Base-by-base conservation (phyloP, 139 green algal species). In the Chloropicon primus region DNA sequence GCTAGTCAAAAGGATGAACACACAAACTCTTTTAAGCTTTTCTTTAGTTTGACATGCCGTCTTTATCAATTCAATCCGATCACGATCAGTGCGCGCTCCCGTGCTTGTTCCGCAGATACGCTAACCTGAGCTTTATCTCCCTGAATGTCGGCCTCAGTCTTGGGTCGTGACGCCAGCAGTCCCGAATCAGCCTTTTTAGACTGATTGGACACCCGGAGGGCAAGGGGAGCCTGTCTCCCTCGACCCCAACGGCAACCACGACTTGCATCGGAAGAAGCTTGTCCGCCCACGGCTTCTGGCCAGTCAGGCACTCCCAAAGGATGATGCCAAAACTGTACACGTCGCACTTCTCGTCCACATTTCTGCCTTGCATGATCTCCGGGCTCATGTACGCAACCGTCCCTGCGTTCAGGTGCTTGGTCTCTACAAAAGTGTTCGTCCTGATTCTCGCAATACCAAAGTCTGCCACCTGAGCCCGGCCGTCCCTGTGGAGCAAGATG, bases 291-390 rank as follows among this genome's bases (percentile, higher is more conserved):
- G 94, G 94, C 84, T 96, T 87, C 71, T 88, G 25, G 1, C 86
- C 78, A 0, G 91, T 97, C 0, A 91, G 81, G 62, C 98, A 77
- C 85, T 98, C 94, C 86, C 86, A 93, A 77, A 93, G 75, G 24
- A 94, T 82, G 29, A 95, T 82, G 2, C 75, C 87, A 84, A 93
- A 92, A 21, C 71, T 53, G 72, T 80, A 86, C 41, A 62, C 41
- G 41, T 62, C 41, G 41, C 41, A 62, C 41, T 62, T 62, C 41
- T 62, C 41, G 41, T 62, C 41, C 41, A 62, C 41, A 1, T 28
- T 83, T 76, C 54, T 81, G 80, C 24, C 83, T 87, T 0, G 89
- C 88, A 62, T 62, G 41, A 62, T 62, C 17, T 62, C 41, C 17
- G 41, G 41, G 41, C 41, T 62, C 41, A 94, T 92, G 82, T 92